phyloP scores from a whole-genome alignment of 1,139 yeast species.

The Lodderomyces parapsilosis region DNA sequence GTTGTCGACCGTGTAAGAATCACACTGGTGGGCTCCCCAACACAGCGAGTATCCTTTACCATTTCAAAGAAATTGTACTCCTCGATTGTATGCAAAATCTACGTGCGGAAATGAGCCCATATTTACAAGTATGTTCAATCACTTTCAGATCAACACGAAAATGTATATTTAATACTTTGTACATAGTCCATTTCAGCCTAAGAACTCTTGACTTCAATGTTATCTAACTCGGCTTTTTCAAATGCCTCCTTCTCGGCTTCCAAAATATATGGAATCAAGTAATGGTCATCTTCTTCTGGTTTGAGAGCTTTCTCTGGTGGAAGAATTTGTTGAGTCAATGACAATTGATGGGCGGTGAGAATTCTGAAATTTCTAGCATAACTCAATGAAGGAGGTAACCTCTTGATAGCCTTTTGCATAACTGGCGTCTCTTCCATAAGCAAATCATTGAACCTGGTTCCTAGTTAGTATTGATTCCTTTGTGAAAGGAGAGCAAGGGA shows the following conservation, averaged over 20 bases:
- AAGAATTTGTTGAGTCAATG: slow-evolving; percentile 80
- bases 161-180: background rate
- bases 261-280: slow-evolving; percentile 82
- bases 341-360: slow-evolving; percentile 86
- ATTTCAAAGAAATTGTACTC: no score
- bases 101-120: background rate
- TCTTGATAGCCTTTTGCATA: slow-evolving; percentile 81
- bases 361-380: slow-evolving; percentile 93
- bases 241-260: slow-evolving; percentile 92
- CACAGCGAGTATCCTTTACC: no score
- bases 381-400: slow-evolving; percentile 80
- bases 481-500: no score
- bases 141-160: no score
- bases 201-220: slow-evolving; percentile 45
- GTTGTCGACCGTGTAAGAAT: no score
- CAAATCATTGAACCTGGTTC: slow-evolving; percentile 67
- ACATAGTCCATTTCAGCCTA: background rate
- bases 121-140: background rate
- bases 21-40: no score
- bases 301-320: slow-evolving; percentile 78
- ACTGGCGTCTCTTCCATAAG: slow-evolving; percentile 83
- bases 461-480: slow-evolving; percentile 2
- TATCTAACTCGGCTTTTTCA: slow-evolving; percentile 87
- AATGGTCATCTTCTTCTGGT: slow-evolving; percentile 82
- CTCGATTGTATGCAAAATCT: no score